Evolutionary conservation across 257 asterid genomes (phyloP), one percentile per base, ranked within the genome.

Genomic region (Solanum sitiens): DNA sequence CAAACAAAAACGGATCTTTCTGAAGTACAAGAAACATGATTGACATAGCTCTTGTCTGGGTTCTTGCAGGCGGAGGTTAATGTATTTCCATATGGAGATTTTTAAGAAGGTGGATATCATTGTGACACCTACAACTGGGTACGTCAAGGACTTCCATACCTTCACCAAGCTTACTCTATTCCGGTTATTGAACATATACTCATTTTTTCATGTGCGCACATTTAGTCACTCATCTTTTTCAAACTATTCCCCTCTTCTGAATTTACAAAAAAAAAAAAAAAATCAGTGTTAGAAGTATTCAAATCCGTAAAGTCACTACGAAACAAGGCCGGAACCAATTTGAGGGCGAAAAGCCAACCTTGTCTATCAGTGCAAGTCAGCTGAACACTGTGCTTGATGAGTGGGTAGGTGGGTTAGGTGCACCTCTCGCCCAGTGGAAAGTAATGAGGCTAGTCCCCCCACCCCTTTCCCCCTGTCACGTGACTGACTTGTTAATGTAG

Each of bases 81-180:
- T 97, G 99, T 68, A 95, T 92, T 37, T 37, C 39, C 39, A 37
- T 37, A 37, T 37, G 39, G 39, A 37, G 39, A 37, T 37, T 37
- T 37, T 95, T 85, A 94, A 93, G 88, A 91, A 92, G 99, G 99
- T 94, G 91, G 98, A 97, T 89, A 92, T 95, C 84, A 95, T 97
- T 89, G 95, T 97, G 88, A 94, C 98, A 89, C 98, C 99, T 68
- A 97, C 98, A 71, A 93, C 98, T 1, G 98, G 98, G 99, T 95
- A 95, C 27, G 94, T 20, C 85, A 87, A 40, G 59, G 13, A 70
- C 40, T 70, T 70, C 7, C 37, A 68, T n/a, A 39, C 35, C 21
- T 42, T 76, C 83, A 42, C 61, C 61, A 42, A 42, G 83, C 59
- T 39, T 39, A 75, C 8, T 21, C 11, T 42, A 76, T 76, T 76